Conservation (phyloP, 305 asterid species). For the Withania somnifera region DNA sequence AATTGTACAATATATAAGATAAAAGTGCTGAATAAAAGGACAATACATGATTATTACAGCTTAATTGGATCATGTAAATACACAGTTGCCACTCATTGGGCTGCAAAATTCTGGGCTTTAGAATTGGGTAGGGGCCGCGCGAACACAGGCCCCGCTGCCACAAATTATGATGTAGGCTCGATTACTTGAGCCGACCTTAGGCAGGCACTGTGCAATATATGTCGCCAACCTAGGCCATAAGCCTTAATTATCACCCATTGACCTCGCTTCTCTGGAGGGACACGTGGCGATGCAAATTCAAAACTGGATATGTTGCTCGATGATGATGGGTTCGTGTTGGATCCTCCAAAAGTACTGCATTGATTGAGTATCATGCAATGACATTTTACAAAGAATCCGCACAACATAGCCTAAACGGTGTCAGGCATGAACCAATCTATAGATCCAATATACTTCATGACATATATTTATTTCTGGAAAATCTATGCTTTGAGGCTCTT, state of each 20-base stretch:
- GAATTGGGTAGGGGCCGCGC: slow-evolving; percentile 44
- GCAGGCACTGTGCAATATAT: slow-evolving; percentile 5
- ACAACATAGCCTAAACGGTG: background rate
- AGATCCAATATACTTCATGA: background rate
- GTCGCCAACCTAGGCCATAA: slow-evolving; percentile 1
- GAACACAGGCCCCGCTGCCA: slow-evolving; percentile 55
- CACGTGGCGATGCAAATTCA: too few species aligned
- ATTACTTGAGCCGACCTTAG: slow-evolving; percentile 34
- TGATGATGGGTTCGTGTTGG: too few species aligned
- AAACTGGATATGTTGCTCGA: too few species aligned
- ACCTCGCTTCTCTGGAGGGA: slow-evolving; percentile 15
- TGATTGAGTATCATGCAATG: too few species aligned
- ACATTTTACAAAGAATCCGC: background rate
- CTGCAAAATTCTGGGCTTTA: too few species aligned
- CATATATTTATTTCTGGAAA: background rate
- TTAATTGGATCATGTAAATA: too few species aligned
- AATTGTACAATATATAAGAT: too few species aligned
- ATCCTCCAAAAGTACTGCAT: too few species aligned
- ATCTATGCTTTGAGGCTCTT: background rate
- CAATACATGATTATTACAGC: too few species aligned
- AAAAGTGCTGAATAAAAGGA: too few species aligned
- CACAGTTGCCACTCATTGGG: too few species aligned
- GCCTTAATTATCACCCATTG: slow-evolving; percentile 12
- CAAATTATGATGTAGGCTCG: slow-evolving; percentile 53
- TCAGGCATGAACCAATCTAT: background rate